phyloP scores from a whole-genome alignment of 768 basidiomycete species.

The Tricholoma sp. region DNA sequence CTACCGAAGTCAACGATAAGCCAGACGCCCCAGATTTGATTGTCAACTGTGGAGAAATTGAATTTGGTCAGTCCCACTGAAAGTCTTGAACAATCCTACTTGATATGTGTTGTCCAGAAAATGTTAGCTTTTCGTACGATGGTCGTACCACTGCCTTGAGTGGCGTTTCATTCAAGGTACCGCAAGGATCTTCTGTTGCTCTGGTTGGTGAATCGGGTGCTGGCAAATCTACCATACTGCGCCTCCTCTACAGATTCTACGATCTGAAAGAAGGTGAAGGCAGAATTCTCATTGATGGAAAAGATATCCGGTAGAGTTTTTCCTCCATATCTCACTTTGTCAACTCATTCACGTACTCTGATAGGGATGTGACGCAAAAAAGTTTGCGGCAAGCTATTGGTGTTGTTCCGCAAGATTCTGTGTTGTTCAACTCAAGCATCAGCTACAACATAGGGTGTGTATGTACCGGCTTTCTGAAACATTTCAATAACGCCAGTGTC shows the following conservation, averaged over 20 bases:
- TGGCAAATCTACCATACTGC: conserved; percentile 80
- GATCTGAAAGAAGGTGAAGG: conserved; percentile 78
- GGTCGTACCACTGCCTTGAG: conserved; percentile 63
- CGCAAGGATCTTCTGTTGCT: conserved; percentile 83
- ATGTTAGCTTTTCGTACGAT: conserved; percentile 87
- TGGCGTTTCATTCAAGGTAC: conserved; percentile 83
- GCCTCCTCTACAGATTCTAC: conserved; percentile 91
- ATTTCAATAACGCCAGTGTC: background rate
- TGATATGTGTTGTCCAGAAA: conserved; percentile 39
- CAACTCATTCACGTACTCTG: background rate
- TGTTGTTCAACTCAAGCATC: conserved; percentile 69
- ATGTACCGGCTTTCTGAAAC: background rate
- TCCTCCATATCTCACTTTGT: background rate
- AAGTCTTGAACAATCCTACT: background rate
- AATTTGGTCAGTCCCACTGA: conserved; percentile 59
- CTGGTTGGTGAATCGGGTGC: conserved; percentile 82
- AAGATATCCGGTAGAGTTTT: conserved; percentile 59
- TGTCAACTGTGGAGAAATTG: conserved; percentile 73
- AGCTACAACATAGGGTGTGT: conserved; percentile 68
- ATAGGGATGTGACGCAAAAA: conserved; percentile 74
- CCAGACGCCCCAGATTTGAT: conserved; percentile 71
- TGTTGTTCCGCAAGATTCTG: conserved; percentile 84
- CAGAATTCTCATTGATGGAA: conserved; percentile 77
- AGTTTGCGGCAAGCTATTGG: conserved; percentile 80
- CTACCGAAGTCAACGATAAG: conserved; percentile 79